These are phyloP conservation scores for Periconia sp. DNA, from an alignment of 2,329 filamentous ascomycete species.

Conservation along the genomic window DNA sequence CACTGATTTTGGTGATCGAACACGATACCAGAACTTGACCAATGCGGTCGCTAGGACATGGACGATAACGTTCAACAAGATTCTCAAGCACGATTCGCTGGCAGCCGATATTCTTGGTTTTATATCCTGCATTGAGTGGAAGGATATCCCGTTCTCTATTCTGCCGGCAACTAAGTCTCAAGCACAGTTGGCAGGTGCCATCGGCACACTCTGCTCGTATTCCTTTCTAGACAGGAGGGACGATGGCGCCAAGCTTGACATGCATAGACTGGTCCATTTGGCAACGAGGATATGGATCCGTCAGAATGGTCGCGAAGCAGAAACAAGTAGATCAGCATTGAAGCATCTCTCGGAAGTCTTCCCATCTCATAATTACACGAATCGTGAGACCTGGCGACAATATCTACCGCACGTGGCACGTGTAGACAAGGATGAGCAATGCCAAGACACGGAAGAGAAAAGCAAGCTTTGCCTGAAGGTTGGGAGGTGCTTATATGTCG, in stretches of 20 bases:
- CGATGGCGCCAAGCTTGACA: slow-evolving; percentile 15
- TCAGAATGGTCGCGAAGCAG: neutral
- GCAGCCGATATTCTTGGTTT: slow-evolving; percentile 48
- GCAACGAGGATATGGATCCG: slow-evolving; percentile 19
- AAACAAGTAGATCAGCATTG: slow-evolving; percentile 3
- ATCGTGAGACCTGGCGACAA: slow-evolving; percentile 11
- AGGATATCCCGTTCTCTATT: slow-evolving; percentile 25
- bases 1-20: slow-evolving; percentile 38
- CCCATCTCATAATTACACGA: too few species aligned
- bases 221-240: slow-evolving; percentile 7
- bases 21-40: slow-evolving; percentile 38
- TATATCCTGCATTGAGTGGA: slow-evolving; percentile 43
- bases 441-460: neutral
- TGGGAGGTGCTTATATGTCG: slow-evolving; percentile 3
- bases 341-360: slow-evolving; percentile 11
- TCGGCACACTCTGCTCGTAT: slow-evolving; percentile 40
- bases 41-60: slow-evolving; percentile 49
- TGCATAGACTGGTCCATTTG: slow-evolving; percentile 43
- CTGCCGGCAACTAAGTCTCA: slow-evolving; percentile 20
- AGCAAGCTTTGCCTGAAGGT: slow-evolving; percentile 3
- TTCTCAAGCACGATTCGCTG: slow-evolving; percentile 19
- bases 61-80: slow-evolving; percentile 48
- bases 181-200: slow-evolving; percentile 27
- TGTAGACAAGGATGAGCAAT: slow-evolving; percentile 9
- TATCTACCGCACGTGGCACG: slow-evolving; percentile 18